Conservation (phyloP, 345 rosid genomes). For the Viola odorata region DNA sequence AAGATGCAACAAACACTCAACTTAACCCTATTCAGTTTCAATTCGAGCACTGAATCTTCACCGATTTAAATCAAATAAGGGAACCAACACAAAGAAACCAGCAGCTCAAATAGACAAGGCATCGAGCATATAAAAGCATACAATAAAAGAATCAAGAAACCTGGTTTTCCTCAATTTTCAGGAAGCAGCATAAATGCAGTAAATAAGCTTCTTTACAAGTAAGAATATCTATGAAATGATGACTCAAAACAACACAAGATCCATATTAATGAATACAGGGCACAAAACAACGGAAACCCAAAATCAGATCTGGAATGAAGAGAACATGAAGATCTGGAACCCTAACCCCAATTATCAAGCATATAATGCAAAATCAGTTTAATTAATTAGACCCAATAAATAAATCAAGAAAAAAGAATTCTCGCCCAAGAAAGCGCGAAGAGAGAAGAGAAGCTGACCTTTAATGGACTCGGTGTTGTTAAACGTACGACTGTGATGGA, state of each 20-base stretch:
- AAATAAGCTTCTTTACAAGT: not conserved
- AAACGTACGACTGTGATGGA: constrained; percentile 4
- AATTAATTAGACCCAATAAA: constrained; percentile 7
- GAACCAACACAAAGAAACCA: no score
- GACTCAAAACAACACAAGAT: not conserved
- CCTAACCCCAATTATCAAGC: not conserved
- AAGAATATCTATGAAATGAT: not conserved
- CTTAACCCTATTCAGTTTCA: no score
- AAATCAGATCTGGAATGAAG: constrained; percentile 11
- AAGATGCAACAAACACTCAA: constrained; percentile 9
- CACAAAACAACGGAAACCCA: not conserved
- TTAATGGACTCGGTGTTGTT: constrained; percentile 5
- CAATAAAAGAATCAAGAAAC: not conserved
- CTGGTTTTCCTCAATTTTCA: not conserved
- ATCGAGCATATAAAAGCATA: not conserved
- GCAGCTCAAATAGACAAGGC: no score
- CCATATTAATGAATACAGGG: not conserved
- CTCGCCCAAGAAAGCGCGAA: not conserved
- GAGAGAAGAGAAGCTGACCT: constrained; percentile 10
- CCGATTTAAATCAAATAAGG: no score
- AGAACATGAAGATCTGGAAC: not conserved
- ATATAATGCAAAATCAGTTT: not conserved
- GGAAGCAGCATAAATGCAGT: not conserved
- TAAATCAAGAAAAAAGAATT: not conserved
- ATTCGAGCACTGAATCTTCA: no score